Evolutionary conservation across 2,329 filamentous ascomycete species (phyloP), one percentile per base, ranked within the genome.

Genomic region (Tolypocladium cylindrosporum): DNA sequence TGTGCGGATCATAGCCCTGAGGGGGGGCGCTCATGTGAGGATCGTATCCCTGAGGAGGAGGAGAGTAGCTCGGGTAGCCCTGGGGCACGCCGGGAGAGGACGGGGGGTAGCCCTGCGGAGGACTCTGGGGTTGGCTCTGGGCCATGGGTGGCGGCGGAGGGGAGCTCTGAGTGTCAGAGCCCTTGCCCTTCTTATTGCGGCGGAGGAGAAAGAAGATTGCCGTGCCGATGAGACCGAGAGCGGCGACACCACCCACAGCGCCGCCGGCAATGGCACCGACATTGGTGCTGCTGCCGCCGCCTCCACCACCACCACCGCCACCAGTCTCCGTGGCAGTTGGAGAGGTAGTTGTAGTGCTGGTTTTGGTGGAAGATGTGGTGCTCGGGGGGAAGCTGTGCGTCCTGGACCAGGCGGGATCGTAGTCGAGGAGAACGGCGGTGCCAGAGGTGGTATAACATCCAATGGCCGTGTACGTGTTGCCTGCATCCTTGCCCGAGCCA

Each of bases 251-350:
- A n/a, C 77, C 77, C 11, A 79, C 74, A 3, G 72, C 70, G 34
- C 77, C 77, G 13, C 78, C 78, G 9, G 68, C 76, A 50, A 81
- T 79, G 19, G 77, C 71, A 6, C 75, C 78, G 13, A 73, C 65
- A 55, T 69, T 68, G 8, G 69, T 65, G n/a, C 62, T 64, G 27
- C 60, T 59, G n/a, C 60, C 60, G 16, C 60, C 73, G 7, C 70
- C 65, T 10, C 68, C 72, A 9, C 67, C 61, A 52, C 67, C 61
- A 52, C 67, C 61, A 52, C 64, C 63, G 64, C 57, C 13, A 61
- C 59, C 58, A 56, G 37, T n/a, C 9, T 21, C 56, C 16, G 62
- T 59, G 1, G 59, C 34, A 19, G 57, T 58, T n/a, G 50, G 40
- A 3, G 57, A 50, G 9, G 62, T 62, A 2, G 60, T 24, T n/a